These are phyloP conservation scores for Colletotrichum euphorbiae DNA, from an alignment of 2,329 filamentous ascomycete genomes.

Conservation along the genomic window DNA sequence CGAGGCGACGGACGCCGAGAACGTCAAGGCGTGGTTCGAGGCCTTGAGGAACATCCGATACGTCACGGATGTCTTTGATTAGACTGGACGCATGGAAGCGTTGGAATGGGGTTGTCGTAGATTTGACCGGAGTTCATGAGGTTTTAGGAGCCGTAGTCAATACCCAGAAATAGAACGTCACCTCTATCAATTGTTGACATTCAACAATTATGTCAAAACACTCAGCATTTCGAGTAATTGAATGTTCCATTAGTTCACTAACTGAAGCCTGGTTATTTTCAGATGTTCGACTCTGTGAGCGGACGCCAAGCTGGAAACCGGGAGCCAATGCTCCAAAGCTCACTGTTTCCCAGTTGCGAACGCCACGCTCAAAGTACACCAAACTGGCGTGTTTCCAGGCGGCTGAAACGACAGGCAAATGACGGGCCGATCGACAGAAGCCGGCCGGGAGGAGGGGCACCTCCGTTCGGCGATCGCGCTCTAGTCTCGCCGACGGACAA, in stretches of 20 bases:
- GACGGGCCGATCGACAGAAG: too few species aligned
- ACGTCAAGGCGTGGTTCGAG: constrained; percentile 61
- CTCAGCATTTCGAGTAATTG: too few species aligned
- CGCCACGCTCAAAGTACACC: too few species aligned
- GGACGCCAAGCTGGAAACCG: too few species aligned
- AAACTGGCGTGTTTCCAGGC: too few species aligned
- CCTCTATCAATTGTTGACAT: background rate
- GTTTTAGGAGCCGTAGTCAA: background rate
- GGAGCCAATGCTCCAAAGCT: too few species aligned
- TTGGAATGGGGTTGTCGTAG: background rate
- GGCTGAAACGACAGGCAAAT: too few species aligned
- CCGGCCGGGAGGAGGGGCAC: background rate
- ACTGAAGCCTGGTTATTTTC: too few species aligned
- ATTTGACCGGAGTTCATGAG: background rate
- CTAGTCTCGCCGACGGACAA: constrained; percentile 3
- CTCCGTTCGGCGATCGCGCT: constrained; percentile 15
- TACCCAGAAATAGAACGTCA: background rate
- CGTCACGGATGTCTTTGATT: constrained; percentile 73
- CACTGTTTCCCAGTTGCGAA: too few species aligned
- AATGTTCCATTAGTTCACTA: too few species aligned
- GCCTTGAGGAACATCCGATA: constrained; percentile 65
- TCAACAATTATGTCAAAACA: background rate
- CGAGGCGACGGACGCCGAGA: constrained; percentile 52
- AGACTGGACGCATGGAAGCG: background rate
- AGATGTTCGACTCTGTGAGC: too few species aligned